These are phyloP conservation scores for Hibiscus syriacus DNA, from an alignment of 345 rosid genomes.

Conservation along the genomic window DNA sequence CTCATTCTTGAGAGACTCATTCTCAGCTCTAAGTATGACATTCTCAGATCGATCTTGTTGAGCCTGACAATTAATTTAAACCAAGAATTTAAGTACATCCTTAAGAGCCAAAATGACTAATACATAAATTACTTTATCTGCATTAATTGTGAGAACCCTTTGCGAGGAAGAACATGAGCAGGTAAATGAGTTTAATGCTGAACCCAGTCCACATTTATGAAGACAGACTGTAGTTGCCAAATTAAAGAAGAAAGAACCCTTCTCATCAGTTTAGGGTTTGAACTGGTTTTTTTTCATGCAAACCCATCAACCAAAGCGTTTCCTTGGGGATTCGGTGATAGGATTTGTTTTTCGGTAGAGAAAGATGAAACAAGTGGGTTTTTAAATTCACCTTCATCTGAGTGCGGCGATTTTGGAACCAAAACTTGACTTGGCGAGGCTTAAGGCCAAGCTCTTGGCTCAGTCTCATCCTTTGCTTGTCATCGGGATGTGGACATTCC, in stretches of 20 bases:
- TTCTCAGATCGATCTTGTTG: constrained; percentile 87
- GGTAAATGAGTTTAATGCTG: constrained; percentile 24
- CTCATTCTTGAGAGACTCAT: constrained; percentile 63
- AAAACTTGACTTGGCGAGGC: constrained; percentile 96
- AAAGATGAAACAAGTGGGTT: not conserved
- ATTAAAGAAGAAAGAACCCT: constrained; percentile 25
- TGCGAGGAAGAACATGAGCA: constrained; percentile 10
- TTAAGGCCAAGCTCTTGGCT: constrained; percentile 90
- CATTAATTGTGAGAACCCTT: constrained; percentile 21
- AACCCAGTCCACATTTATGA: constrained; percentile 18
- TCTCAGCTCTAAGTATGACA: constrained; percentile 67
- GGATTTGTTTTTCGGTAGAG: not conserved
- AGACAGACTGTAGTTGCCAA: constrained; percentile 8
- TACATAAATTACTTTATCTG: too few species aligned
- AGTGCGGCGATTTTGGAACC: constrained; percentile 98
- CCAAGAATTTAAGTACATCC: not conserved
- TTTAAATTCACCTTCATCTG: constrained; percentile 67
- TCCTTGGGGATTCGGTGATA: too few species aligned
- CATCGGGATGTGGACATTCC: constrained; percentile 95
- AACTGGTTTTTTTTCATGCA: constrained; percentile 13
- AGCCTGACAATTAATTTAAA: constrained; percentile 39
- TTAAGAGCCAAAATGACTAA: constrained; percentile 7
- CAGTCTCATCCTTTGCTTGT: constrained; percentile 77
- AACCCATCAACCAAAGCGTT: constrained; percentile 20
- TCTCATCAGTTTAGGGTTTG: constrained; percentile 13